phyloP scores from a whole-genome alignment of 495 filamentous ascomycete species.

The Daldinia caldariorum region DNA sequence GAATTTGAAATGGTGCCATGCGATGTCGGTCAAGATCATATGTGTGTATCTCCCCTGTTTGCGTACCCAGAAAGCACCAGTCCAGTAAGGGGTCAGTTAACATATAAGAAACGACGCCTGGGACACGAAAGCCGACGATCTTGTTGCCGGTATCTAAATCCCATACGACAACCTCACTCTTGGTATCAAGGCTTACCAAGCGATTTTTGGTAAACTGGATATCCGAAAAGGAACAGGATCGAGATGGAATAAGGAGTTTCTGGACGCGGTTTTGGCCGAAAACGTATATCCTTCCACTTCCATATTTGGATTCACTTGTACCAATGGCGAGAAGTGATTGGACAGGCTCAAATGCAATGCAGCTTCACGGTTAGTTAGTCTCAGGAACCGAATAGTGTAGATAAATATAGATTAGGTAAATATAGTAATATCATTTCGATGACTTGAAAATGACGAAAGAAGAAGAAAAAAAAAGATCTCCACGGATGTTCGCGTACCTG shows the following conservation, averaged over 20 bases:
- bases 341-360: slow-evolving; percentile 87
- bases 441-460: neutral
- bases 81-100: slow-evolving; percentile 87
- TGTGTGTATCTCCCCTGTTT: slow-evolving; percentile 82
- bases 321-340: slow-evolving; percentile 95
- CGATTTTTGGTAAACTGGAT: slow-evolving; percentile 70
- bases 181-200: slow-evolving; percentile 81
- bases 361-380: slow-evolving; percentile 54
- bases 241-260: slow-evolving; percentile 76
- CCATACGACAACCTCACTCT: slow-evolving; percentile 83
- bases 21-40: slow-evolving; percentile 88
- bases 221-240: slow-evolving; percentile 49
- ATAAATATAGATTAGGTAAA: neutral
- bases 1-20: slow-evolving; percentile 78
- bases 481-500: slow-evolving; percentile 53
- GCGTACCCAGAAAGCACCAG: slow-evolving; percentile 83
- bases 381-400: neutral
- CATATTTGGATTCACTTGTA: slow-evolving; percentile 81
- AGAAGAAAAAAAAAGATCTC: neutral
- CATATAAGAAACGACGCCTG: slow-evolving; percentile 74
- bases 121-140: slow-evolving; percentile 72
- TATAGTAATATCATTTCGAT: neutral
- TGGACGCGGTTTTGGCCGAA: slow-evolving; percentile 86
- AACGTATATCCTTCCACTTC: slow-evolving; percentile 85
- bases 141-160: slow-evolving; percentile 70